Conservation (phyloP, 805 yeast species). For the Kluyveromyces siamensis region DNA sequence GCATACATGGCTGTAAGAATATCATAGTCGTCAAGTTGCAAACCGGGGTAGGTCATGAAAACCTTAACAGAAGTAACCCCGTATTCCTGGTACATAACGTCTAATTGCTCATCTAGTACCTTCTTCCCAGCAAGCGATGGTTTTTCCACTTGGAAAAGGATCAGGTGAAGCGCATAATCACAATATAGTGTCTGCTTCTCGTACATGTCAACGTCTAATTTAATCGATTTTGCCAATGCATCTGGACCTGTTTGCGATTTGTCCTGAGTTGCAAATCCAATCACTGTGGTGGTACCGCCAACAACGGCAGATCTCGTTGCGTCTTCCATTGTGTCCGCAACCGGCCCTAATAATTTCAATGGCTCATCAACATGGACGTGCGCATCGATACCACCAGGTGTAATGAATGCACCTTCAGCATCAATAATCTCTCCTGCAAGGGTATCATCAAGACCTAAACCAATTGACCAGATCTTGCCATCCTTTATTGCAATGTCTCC, state of each 20-base stretch:
- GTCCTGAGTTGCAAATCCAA: conserved; percentile 40
- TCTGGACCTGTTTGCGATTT: conserved; percentile 24
- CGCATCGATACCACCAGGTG: conserved; percentile 45
- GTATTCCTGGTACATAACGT: conserved; percentile 25
- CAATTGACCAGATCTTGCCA: conserved; percentile 32
- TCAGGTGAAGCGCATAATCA: conserved; percentile 42
- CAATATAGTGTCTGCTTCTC: conserved; percentile 23
- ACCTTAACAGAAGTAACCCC: conserved; percentile 36
- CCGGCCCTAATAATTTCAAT: conserved; percentile 24
- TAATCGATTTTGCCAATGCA: conserved; percentile 27
- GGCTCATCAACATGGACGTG: conserved; percentile 42
- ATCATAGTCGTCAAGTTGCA: conserved; percentile 34
- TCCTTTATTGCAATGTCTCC: conserved; percentile 34
- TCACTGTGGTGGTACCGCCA: conserved; percentile 43
- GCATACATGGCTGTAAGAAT: conserved; percentile 32
- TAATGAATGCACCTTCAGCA: conserved; percentile 39
- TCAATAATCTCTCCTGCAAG: conserved; percentile 29
- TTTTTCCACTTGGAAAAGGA: conserved; percentile 29
- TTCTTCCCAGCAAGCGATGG: conserved; percentile 5
- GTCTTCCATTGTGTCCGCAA: conserved; percentile 37
- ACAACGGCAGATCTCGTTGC: conserved; percentile 39
- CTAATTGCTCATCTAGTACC: conserved; percentile 26
- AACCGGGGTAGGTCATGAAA: conserved; percentile 38
- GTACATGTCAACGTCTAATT: conserved; percentile 18
- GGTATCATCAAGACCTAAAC: conserved; percentile 19